Conservation (phyloP, 495 filamentous ascomycete species). For the Penicillium mononematosum region DNA sequence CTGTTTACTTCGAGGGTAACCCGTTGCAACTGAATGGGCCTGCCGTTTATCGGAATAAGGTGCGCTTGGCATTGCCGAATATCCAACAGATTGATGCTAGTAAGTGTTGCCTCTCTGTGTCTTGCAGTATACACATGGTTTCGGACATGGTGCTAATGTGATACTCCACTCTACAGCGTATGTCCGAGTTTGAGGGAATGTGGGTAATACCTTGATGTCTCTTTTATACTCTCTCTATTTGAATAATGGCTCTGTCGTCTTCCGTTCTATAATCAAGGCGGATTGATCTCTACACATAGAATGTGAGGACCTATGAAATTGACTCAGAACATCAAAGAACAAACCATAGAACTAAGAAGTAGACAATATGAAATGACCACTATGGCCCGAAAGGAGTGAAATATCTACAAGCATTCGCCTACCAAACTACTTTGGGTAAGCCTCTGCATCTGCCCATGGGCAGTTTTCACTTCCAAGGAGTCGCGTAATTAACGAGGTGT, state of each 20-base stretch:
- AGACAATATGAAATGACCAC: too few relatives aligned
- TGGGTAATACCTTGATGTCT: neutral
- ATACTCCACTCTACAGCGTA: constrained; percentile 1
- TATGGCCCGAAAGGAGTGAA: too few relatives aligned
- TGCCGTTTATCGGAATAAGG: constrained; percentile 88
- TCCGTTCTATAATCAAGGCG: constrained; percentile 1
- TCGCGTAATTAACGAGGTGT: too few relatives aligned
- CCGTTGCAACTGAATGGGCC: constrained; percentile 75
- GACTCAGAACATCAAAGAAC: too few relatives aligned
- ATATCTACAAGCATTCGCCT: too few relatives aligned
- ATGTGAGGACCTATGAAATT: neutral
- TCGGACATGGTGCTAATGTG: neutral
- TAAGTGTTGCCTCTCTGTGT: constrained; percentile 47
- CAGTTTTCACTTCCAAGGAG: too few relatives aligned
- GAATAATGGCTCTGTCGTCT: neutral
- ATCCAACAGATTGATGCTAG: constrained; percentile 95
- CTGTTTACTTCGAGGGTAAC: constrained; percentile 97
- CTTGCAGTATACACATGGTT: neutral
- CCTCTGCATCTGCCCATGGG: too few relatives aligned
- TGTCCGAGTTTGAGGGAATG: constrained; percentile 3
- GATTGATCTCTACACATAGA: neutral
- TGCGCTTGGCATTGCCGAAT: constrained; percentile 81
- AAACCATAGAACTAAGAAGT: too few relatives aligned
- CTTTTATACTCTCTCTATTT: constrained; percentile 1
- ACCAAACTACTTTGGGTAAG: too few relatives aligned